Evolutionary conservation across 768 basidiomycete species (phyloP), one percentile per base, ranked within the genome.

Genomic region (Hygrophorus pudorinus): DNA sequence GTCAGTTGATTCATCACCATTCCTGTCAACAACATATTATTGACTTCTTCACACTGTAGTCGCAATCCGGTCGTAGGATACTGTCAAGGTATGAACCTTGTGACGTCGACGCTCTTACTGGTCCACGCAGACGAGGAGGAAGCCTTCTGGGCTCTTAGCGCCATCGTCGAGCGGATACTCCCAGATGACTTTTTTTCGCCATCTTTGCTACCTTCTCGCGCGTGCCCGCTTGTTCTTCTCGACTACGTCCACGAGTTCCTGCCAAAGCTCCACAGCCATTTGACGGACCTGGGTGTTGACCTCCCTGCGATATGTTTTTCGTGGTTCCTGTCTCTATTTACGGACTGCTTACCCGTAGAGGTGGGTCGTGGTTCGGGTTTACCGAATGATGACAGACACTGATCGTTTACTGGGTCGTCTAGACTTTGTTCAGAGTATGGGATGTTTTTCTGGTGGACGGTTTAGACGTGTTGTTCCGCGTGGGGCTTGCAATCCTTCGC

Each of bases 361-460:
- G 91, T 91, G 46, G 27, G 72, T 59, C 41, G 3, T 5, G 17
- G 8, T 14, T 39, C 28, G 16, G 17, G 20, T 38, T n/a, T n/a
- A n/a, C n/a, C n/a, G n/a, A n/a, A 16, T 36, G 33, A 4, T 27
- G 17, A n/a, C 24, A 34, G 11, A 28, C 8, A 24, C 41, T 55
- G 32, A 37, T 27, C 18, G 9, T 35, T 14, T 43, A 10, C 31
- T 12, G 37, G 11, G 35, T 13, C 39, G 43, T 38, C 3, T 42
- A 92, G 89, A 98, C 93, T 0, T 67, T 98, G 32, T 93, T 97
- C 64, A 72, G 94, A 40, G 81, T 97, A 5, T 98, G 96, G 93
- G 94, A 99, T 54, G 72, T 96, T 14, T 88, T 97, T 62, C 78
- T 97, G 45, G 80, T 93, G 2, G 91, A 96, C 55, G 94, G 94